Evolutionary conservation across 768 basidiomycete genomes (phyloP).

Genomic region (Cytidiella melzeri): DNA sequence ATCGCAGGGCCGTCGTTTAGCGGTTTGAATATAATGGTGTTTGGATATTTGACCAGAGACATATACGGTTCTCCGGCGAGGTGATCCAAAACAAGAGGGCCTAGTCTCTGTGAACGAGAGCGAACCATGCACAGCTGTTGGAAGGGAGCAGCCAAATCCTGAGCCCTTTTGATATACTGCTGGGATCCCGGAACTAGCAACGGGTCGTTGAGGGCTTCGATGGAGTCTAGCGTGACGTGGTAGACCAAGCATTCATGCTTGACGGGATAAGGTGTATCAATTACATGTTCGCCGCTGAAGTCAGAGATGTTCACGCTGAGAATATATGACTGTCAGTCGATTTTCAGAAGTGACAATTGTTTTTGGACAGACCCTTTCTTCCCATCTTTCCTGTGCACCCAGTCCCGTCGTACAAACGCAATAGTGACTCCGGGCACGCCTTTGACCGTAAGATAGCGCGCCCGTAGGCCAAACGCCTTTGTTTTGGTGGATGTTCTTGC

Average conservation of each 20-base stretch:
- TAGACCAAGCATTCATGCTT: background rate
- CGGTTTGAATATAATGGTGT: background rate
- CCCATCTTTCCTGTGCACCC: background rate
- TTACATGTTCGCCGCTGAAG: background rate
- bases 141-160: background rate
- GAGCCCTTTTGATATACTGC: background rate
- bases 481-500: background rate
- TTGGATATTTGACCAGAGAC: background rate
- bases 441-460: background rate
- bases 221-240: background rate
- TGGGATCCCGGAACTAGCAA: background rate
- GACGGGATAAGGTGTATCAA: background rate
- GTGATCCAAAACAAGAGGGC: background rate
- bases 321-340: too few relatives aligned
- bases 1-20: background rate
- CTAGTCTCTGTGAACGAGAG: background rate
- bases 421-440: background rate
- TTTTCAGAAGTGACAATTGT: background rate
- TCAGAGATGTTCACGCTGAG: background rate
- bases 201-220: background rate
- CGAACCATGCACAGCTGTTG: background rate
- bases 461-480: background rate
- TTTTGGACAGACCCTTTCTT: background rate
- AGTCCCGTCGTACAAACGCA: background rate
- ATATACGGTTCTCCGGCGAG: background rate